phyloP scores from a whole-genome alignment of 352 stramenopile genomes.

The Globisporangium acanthophoron region DNA sequence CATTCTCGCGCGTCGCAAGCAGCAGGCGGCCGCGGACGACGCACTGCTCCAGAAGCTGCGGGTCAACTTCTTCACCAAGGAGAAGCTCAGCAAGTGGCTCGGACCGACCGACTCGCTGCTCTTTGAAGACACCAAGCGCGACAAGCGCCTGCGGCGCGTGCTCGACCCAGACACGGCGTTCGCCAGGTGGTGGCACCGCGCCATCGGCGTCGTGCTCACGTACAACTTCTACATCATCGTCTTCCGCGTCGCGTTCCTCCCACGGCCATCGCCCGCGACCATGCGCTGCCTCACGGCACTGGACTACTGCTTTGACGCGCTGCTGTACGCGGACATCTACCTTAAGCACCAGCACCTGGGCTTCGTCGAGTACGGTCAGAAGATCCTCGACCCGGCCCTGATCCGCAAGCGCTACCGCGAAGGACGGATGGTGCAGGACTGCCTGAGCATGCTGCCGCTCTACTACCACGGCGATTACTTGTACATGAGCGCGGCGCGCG shows the following conservation, averaged over 20 bases:
- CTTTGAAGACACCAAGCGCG: conserved; percentile 25
- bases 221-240: conserved; percentile 54
- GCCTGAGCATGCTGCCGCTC: conserved; percentile 33
- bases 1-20: conserved; percentile 16
- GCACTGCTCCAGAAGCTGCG: conserved; percentile 20
- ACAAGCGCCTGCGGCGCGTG: neutral
- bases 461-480: conserved; percentile 34
- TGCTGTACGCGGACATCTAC: conserved; percentile 34
- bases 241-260: conserved; percentile 44
- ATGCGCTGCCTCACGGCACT: conserved; percentile 27
- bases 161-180: conserved; percentile 42
- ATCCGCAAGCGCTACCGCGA: conserved; percentile 33
- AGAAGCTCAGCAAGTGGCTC: conserved; percentile 42
- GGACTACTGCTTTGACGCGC: conserved; percentile 30
- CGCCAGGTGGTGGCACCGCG: conserved; percentile 50
- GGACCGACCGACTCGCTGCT: conserved; percentile 37
- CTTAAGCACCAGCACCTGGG: conserved; percentile 36
- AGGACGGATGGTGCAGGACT: conserved; percentile 28
- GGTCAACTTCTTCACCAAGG: conserved; percentile 47
- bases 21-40: conserved; percentile 12
- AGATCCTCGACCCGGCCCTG: conserved; percentile 25
- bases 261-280: conserved; percentile 15
- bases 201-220: conserved; percentile 38
- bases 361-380: conserved; percentile 34
- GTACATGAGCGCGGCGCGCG: conserved; percentile 28